Evolutionary conservation across 1,284 basidiomycete species (phyloP).

Genomic region (Leccinum fuscescens): DNA sequence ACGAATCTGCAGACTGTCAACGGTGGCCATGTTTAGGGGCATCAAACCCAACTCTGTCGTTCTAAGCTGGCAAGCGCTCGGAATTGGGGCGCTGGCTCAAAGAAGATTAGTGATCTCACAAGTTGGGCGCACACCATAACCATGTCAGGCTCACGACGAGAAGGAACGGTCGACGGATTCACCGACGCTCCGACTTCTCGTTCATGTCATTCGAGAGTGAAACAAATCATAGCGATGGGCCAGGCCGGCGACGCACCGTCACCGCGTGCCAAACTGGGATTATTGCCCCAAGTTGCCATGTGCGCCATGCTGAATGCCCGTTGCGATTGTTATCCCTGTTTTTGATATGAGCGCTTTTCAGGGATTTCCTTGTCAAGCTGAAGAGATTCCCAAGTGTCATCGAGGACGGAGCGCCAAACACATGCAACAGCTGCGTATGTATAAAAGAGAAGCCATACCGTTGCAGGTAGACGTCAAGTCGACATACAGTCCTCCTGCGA

Average conservation of each 20-base stretch:
- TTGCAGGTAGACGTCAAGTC: constrained; percentile 1
- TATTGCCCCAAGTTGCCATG: constrained; percentile 1
- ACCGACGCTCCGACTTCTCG: background rate
- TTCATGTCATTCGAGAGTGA: background rate
- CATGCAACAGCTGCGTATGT: constrained; percentile 1
- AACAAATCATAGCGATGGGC: background rate
- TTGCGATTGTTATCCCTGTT: background rate
- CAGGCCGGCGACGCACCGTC: background rate
- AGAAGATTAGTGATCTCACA: background rate
- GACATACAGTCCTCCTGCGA: background rate
- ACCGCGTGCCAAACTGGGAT: constrained; percentile 1
- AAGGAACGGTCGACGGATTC: background rate
- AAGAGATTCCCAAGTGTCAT: background rate
- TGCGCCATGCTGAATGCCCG: background rate
- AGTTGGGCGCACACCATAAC: background rate
- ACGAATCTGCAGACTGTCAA: background rate
- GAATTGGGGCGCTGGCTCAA: background rate
- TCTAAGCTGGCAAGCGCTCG: background rate
- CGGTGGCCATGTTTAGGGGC: background rate
- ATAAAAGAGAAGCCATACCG: constrained; percentile 13
- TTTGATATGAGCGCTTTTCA: background rate
- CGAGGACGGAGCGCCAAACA: background rate
- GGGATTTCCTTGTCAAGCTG: background rate
- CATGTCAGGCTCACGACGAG: background rate
- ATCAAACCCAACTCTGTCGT: constrained; percentile 9